Conservation (phyloP, 192 early-diverging fungal species). For the Piromyces finnis region DNA sequence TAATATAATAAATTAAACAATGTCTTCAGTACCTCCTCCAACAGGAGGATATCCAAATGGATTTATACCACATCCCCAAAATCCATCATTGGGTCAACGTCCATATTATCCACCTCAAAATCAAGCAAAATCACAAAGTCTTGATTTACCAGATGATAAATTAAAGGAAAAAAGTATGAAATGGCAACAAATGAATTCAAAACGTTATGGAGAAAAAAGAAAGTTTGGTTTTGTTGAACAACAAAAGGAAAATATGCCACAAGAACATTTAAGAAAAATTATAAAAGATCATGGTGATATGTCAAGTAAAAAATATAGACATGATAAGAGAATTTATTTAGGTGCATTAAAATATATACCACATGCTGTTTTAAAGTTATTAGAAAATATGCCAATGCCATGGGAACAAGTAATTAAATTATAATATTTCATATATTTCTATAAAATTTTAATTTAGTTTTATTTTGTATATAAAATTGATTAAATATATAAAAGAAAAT, state of each 20-base stretch:
- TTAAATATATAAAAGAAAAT: too few species aligned
- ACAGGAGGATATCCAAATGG: not conserved
- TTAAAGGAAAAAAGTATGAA: constrained; percentile 57
- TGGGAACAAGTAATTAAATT: constrained; percentile 95
- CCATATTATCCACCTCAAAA: not conserved
- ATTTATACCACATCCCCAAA: not conserved
- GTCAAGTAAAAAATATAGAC: constrained; percentile 87
- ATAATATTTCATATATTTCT: not conserved
- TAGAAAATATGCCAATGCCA: constrained; percentile 99
- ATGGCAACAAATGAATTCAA: constrained; percentile 79
- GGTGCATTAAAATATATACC: constrained; percentile 98
- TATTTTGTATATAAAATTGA: too few species aligned
- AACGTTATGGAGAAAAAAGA: constrained; percentile 83
- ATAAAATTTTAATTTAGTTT: not conserved
- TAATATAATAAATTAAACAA: not conserved
- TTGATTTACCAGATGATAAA: not conserved
- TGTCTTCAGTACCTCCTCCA: not conserved
- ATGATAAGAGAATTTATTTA: constrained; percentile 95
- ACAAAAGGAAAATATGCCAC: constrained; percentile 92
- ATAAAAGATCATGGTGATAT: constrained; percentile 99
- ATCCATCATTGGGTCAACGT: not conserved
- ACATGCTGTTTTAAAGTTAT: constrained; percentile 89
- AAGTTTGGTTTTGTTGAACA: constrained; percentile 88
- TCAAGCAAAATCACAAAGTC: not conserved
- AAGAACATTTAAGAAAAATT: constrained; percentile 94